Evolutionary conservation across 192 early-diverging fungal species (phyloP), one percentile per base, ranked within the genome.

Genomic region (Mortierella alpina): DNA sequence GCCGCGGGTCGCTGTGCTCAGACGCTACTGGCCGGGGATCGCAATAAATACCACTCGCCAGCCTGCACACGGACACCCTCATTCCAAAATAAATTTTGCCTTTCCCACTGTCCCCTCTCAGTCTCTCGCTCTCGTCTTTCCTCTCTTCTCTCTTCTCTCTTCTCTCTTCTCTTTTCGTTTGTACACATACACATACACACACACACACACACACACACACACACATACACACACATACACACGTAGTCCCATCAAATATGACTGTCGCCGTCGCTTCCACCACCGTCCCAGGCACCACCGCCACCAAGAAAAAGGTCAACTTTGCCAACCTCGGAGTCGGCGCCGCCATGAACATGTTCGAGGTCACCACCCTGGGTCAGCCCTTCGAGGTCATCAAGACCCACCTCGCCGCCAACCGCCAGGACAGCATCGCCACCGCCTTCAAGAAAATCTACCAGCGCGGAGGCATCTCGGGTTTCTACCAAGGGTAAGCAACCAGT

Each of bases 371-470:
- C 8, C 90, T 97, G 39, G 95, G 96, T 23, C 96, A 97, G 83
- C 96, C 96, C 45, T 98, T 98, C 83, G 96, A 98, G 86, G 97
- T 98, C 23, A 83, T 96, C 74, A 98, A 98, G 86, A 98, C 96
- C 11, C 95, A 96, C 69, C 90, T 98, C 84, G 96, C 96, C 54
- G 93, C 95, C 46, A 96, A 97, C 88, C 93, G 96, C 23, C 94
- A 90, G 51, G 94, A 97, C 68, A 88, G 86, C 46, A 90, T 98
- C 68, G 70, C 83, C 20, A 88, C 86, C 13, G 89, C 96, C 46
- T 70, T 97, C 44, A 83, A 82, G 50, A 93, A 91, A 74, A 95
- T 95, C 31, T 96, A 93, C 72, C 82, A 90, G 31, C 91, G 96
- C 42, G 96, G 96, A 64, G 96, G 96, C 18, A 71, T 98, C 60